Evolutionary conservation across 495 filamentous ascomycete species (phyloP).

Genomic region (Talaromyces ruber): DNA sequence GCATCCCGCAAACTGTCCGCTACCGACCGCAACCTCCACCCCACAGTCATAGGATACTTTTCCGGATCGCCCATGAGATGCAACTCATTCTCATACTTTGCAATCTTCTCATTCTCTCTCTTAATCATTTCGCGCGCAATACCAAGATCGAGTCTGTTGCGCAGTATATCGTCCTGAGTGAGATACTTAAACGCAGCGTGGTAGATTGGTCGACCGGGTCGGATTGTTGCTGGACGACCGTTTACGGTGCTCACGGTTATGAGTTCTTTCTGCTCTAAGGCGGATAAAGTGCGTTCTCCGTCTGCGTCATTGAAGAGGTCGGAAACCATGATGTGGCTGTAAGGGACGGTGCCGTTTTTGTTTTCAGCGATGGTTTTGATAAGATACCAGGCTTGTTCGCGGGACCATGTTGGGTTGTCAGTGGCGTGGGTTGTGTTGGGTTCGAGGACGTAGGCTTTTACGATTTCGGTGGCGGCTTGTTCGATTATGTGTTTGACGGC

Average conservation of each 20-base stretch:
- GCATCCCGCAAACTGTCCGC: slow-evolving; percentile 58
- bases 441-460: slow-evolving; percentile 83
- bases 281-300: slow-evolving; percentile 65
- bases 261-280: slow-evolving; percentile 79
- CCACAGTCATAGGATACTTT: slow-evolving; percentile 53
- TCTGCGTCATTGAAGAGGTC: slow-evolving; percentile 55
- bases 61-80: slow-evolving; percentile 50
- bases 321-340: slow-evolving; percentile 73
- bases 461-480: slow-evolving; percentile 77
- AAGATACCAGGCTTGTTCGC: slow-evolving; percentile 84
- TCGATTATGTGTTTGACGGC: slow-evolving; percentile 88
- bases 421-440: slow-evolving; percentile 25
- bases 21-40: slow-evolving; percentile 58
- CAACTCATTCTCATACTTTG: slow-evolving; percentile 74
- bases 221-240: slow-evolving; percentile 69
- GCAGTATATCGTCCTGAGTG: slow-evolving; percentile 61
- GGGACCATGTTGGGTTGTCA: slow-evolving; percentile 53
- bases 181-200: slow-evolving; percentile 69
- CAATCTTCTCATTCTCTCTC: slow-evolving; percentile 64
- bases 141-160: slow-evolving; percentile 64
- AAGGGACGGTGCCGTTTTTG: slow-evolving; percentile 51
- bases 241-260: slow-evolving; percentile 65
- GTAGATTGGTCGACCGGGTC: slow-evolving; percentile 81
- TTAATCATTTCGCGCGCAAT: slow-evolving; percentile 58
- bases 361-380: slow-evolving; percentile 59